phyloP scores from a whole-genome alignment of 2,329 filamentous ascomycete species.

The Chrysoporthe deuterocubensis region DNA sequence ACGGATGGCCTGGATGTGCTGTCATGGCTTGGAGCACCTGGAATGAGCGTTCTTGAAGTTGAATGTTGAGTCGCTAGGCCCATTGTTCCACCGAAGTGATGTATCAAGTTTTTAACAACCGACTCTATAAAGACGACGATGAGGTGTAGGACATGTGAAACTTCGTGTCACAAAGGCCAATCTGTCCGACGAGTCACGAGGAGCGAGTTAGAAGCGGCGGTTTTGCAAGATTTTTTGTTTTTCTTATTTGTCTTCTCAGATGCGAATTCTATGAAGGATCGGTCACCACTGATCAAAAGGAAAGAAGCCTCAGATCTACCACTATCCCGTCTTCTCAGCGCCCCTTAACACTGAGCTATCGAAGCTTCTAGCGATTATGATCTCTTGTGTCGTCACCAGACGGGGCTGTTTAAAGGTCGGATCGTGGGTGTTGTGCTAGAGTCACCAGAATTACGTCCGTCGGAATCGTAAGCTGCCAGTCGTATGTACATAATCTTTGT shows the following conservation, averaged over 20 bases:
- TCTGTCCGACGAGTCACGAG: not conserved
- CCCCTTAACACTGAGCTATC: not conserved
- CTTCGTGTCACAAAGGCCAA: not conserved
- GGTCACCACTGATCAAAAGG: not conserved
- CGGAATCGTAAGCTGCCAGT: constrained; percentile 8
- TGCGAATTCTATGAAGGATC: not conserved
- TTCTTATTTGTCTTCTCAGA: not conserved
- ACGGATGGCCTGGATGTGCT: not conserved
- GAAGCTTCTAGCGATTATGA: constrained; percentile 3
- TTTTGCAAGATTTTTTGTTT: not conserved
- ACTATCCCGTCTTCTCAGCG: not conserved
- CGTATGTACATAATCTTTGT: constrained; percentile 23
- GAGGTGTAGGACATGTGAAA: not conserved
- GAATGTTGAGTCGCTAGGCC: not conserved
- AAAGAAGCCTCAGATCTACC: not conserved
- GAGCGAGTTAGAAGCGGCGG: not conserved
- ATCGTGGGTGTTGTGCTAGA: not conserved
- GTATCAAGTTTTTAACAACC: not conserved
- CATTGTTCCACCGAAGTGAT: not conserved
- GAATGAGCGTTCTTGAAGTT: not conserved
- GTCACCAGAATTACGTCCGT: constrained; percentile 3
- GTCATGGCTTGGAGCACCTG: not conserved
- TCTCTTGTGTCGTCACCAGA: not conserved
- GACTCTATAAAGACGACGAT: not conserved
- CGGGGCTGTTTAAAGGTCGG: not conserved